Evolutionary conservation across 2,329 filamentous ascomycete species (phyloP).

Genomic region (Blumeriella jaapii): DNA sequence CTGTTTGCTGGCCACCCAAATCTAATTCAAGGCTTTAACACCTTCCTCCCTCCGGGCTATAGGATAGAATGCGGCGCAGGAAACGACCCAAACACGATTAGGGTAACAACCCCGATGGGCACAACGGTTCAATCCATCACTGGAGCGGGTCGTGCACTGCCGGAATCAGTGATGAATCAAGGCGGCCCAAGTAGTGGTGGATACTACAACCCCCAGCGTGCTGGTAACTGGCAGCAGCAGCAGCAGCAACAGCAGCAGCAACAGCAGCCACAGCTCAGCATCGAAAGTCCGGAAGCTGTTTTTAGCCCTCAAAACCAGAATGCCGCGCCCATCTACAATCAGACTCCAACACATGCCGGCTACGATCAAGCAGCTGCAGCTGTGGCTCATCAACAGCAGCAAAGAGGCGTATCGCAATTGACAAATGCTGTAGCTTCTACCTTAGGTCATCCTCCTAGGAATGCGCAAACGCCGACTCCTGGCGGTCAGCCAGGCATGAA

Average conservation of each 20-base stretch:
- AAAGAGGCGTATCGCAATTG: slow-evolving; percentile 53
- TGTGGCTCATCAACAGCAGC: slow-evolving; percentile 47
- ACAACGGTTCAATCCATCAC: slow-evolving; percentile 87
- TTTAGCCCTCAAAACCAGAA: slow-evolving; percentile 47
- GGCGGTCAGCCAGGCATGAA: slow-evolving; percentile 45
- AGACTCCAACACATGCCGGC: slow-evolving; percentile 28
- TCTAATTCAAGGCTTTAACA: slow-evolving; percentile 96
- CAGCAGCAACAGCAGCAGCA: slow-evolving; percentile 42
- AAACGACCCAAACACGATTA: slow-evolving; percentile 89
- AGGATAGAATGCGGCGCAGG: slow-evolving; percentile 91
- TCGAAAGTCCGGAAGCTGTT: slow-evolving; percentile 51
- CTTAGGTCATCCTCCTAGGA: slow-evolving; percentile 35
- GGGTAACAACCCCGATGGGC: slow-evolving; percentile 96
- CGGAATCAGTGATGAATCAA: slow-evolving; percentile 25
- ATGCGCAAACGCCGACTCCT: slow-evolving; percentile 49
- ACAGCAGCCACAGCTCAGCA: slow-evolving; percentile 42
- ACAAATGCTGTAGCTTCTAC: slow-evolving; percentile 47
- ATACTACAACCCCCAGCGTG: slow-evolving; percentile 31
- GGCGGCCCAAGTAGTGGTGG: slow-evolving; percentile 19
- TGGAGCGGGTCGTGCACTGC: slow-evolving; percentile 31
- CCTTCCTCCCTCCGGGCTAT: slow-evolving; percentile 90
- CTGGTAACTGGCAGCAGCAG: slow-evolving; percentile 41
- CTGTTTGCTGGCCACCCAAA: slow-evolving; percentile 93
- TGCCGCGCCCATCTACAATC: slow-evolving; percentile 36
- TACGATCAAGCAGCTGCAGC: slow-evolving; percentile 33